A percentile compares a stretch with the other conserved stretches of the same genome.
These are phyloP conservation scores for Ustilago nuda DNA, from an alignment of 1,284 basidiomycete species.

Conservation along the genomic window DNA sequence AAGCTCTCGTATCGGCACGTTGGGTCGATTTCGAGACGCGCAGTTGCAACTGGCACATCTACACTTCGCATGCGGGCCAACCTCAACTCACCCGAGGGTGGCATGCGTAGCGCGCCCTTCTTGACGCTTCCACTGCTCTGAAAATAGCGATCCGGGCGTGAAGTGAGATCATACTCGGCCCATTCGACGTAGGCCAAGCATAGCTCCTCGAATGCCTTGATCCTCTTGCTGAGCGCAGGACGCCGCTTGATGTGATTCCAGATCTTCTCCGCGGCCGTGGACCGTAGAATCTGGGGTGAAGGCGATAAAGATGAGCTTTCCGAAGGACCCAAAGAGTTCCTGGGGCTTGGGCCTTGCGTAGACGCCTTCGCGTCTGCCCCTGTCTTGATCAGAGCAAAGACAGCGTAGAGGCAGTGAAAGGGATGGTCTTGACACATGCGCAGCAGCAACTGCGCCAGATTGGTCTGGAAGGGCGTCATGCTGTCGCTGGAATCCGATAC, in stretches of 20 bases:
- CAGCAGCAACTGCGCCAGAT: conserved; percentile 77
- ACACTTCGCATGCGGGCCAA: conserved; percentile 40
- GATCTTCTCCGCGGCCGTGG: conserved; percentile 78
- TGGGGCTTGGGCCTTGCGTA: conserved; percentile 11
- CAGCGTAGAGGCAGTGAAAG: conserved; percentile 90
- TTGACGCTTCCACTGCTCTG: conserved; percentile 38
- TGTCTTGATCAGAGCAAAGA: conserved; percentile 75
- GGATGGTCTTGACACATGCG: conserved; percentile 90
- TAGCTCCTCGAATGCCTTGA: conserved; percentile 76
- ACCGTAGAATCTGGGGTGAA: conserved; percentile 70
- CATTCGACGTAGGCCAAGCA: conserved; percentile 83
- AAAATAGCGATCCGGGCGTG: conserved; percentile 40
- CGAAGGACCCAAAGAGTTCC: conserved; percentile 15
- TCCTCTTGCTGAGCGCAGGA: conserved; percentile 69
- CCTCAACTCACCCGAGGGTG: conserved; percentile 36
- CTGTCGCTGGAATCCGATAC: conserved; percentile 65
- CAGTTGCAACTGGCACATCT: conserved; percentile 79
- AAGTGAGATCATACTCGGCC: conserved; percentile 76
- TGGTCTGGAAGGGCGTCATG: conserved; percentile 73
- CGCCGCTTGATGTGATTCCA: conserved; percentile 75
- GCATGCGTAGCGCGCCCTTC: conserved; percentile 44
- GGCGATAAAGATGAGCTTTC: conserved; percentile 9
- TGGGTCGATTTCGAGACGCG: conserved; percentile 78
- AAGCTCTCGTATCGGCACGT: conserved; percentile 73
- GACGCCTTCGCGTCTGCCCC: conserved; percentile 41